Base-by-base conservation (phyloP, 2,329 filamentous ascomycete species). In the Dactylonectria estremocensis region DNA sequence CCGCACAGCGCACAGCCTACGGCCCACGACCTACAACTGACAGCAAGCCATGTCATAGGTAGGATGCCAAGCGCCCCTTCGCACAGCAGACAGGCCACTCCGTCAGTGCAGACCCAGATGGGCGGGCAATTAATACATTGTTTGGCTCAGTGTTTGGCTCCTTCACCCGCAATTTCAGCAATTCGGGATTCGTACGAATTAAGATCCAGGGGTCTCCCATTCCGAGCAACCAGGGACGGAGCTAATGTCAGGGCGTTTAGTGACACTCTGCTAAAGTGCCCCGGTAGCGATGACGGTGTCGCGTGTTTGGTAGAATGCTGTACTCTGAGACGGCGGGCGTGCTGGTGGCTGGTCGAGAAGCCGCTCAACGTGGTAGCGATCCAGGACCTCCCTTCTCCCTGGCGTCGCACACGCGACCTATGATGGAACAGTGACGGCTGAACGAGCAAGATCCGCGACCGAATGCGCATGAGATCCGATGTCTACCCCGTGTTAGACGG, bases 241-340 rank as follows among this genome's bases (percentile, higher is more conserved):
- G 55, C 59, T 66, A 56, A 66, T 66, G 58, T 58, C 58, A 61
- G 59, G 64, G 58, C 58, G 64, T 52, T 46, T 66, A 61, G 61
- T 60, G 63, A 57, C 69, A 67, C 68, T 52, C 50, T 28, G 24
- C 24, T 7, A 28, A 28, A 28, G 24, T 28, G 24, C 24, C 24
- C 24, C 4, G 24, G 24, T 28, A 28, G 24, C 24, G 64, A 61
- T 69, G 69, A 64, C 49, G 61, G 64, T 71, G 68, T 66, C 65
- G 69, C 68, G 61, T 53, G 53, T 61, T 60, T 57, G 43, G 60
- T 28, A 28, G 24, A 28, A 28, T 28, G 24, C 24, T 28, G 24
- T 61, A 45, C 60, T 64, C 64, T 73, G 65, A 72, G 70, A 73
- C 66, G 53, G 45, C 52, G 58, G 65, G 62, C 58, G 66, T 67